Conservation (phyloP, 1,139 yeast species). For the Lodderomyces margitis region DNA sequence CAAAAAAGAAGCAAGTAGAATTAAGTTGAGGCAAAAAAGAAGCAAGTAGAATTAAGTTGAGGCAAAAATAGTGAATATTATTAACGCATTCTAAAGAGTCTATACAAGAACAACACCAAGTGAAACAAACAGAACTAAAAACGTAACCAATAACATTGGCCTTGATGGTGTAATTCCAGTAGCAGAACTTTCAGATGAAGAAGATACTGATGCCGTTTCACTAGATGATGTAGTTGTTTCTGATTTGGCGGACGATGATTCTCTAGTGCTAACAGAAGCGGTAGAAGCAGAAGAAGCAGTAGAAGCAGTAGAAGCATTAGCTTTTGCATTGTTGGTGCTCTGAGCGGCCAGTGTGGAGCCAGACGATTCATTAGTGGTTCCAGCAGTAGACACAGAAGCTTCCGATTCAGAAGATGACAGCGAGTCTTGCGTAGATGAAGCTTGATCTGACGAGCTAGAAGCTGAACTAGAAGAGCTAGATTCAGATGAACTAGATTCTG, state of each 20-base stretch:
- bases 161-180: background rate
- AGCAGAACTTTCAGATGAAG: slow-evolving; percentile 4
- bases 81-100: background rate
- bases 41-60: too few relatives aligned
- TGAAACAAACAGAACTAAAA: background rate
- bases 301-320: background rate
- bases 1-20: too few relatives aligned
- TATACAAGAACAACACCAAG: background rate
- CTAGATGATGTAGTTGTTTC: slow-evolving; percentile 1
- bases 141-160: background rate
- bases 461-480: slow-evolving; percentile 1
- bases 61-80: too few relatives aligned
- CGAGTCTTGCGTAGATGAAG: background rate
- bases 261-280: background rate
- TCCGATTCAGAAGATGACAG: background rate
- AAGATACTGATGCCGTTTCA: background rate
- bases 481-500: background rate
- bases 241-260: background rate
- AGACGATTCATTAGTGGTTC: background rate
- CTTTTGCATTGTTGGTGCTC: background rate
- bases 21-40: too few relatives aligned
- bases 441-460: background rate
- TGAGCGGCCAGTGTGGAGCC: background rate
- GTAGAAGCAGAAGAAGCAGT: background rate
- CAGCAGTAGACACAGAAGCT: background rate